phyloP scores from a whole-genome alignment of 129 eudicot genomes.

The Centrapalus pauciflorus region DNA sequence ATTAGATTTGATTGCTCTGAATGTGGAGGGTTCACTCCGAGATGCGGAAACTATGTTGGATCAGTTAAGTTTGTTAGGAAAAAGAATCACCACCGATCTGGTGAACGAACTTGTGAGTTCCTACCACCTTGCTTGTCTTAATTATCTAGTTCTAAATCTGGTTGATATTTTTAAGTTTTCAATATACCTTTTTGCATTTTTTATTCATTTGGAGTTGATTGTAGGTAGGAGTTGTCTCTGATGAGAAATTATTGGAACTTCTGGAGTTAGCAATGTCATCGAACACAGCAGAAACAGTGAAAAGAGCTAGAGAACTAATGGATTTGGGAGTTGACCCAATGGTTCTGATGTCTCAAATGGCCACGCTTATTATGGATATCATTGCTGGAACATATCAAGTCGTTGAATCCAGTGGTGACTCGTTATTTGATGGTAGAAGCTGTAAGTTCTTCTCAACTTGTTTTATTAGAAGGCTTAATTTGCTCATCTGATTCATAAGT shows the following conservation, averaged over 20 bases:
- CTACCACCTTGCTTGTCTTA: conserved; percentile 12
- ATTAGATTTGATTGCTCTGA: conserved; percentile 70
- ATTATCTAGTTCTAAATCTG: not conserved
- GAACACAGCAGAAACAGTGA: conserved; percentile 84
- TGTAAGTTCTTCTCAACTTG: conserved; percentile 48
- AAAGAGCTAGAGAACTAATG: conserved; percentile 80
- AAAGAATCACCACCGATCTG: conserved; percentile 62
- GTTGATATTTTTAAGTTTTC: not conserved
- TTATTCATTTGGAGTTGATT: not conserved
- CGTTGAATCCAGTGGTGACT: conserved; percentile 44
- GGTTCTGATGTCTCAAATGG: conserved; percentile 79
- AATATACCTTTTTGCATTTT: not conserved
- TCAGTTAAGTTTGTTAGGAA: conserved; percentile 89
- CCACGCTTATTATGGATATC: conserved; percentile 81
- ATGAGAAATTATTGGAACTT: conserved; percentile 76
- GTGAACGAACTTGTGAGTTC: conserved; percentile 92
- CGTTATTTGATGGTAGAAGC: conserved; percentile 65
- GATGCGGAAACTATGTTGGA: conserved; percentile 98
- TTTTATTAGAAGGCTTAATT: not conserved
- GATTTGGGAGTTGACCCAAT: conserved; percentile 85
- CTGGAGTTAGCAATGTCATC: conserved; percentile 89
- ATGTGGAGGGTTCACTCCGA: conserved; percentile 89
- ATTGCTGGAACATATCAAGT: conserved; percentile 79
- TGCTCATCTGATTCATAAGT: too few species aligned
- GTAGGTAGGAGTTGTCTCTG: conserved; percentile 88